Base-by-base conservation (phyloP, 306 rosid genomes). In the Potentilla sterilis region DNA sequence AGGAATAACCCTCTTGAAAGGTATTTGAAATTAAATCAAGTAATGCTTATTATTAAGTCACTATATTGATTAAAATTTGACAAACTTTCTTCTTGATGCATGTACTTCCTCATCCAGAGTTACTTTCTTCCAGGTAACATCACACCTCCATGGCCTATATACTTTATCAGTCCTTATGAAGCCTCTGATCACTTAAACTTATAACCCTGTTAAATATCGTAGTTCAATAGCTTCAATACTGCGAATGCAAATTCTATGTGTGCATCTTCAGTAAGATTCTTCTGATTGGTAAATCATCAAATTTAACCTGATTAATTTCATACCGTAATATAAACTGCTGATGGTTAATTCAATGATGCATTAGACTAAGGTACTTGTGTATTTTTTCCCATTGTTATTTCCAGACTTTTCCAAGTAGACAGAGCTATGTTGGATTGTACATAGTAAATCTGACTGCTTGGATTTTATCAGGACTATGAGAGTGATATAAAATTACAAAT, bases 1-100 rank as follows among this genome's bases (percentile, higher is more conserved):
- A 88, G 78, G 75, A 81, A 90, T 34, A 90, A 87, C 83, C 97
- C 98, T 81, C 89, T 94, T 49, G 87, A 85, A 83, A 87, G 98
- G 96, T 94, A 85, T 80, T 75, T 76, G 28, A 67, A 72, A 48
- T 81, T 16, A 70, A 61, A 64, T 70, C 72, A 21, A 70, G 18
- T 22, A 8, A 37, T 75, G 40, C 62, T 77, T 68, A 21, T 51
- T 37, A 21, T 62, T 2, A 9, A 77, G 57, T 73, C 70, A 73
- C 13, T 3, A 51, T 68, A 13, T 64, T 55, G 6, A 64, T 41
- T 43, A 61, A 52, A 52, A 48, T 58, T 52, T 85, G 75, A 80
- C 81, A 59, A 73, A 47, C 69, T 70, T 70, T 77, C 81, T 78
- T 82, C 35, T 58, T 42, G 80, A 73, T 84, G 82, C 88, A 66